Evolutionary conservation across 768 basidiomycete genomes (phyloP), one percentile per base, ranked within the genome.

Genomic region (Stropharia rugosoannulata): DNA sequence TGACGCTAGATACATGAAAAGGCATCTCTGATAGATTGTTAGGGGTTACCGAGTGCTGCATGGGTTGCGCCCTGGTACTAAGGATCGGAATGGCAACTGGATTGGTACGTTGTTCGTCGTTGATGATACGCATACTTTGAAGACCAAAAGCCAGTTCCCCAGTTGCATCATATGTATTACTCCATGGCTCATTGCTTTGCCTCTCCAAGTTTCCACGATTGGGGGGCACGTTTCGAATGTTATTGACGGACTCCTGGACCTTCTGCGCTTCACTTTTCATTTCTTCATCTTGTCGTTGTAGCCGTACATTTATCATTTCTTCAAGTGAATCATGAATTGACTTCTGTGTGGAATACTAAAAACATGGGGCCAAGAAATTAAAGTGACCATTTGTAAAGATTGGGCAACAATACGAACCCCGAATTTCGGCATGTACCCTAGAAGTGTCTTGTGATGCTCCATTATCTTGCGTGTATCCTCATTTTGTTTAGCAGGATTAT

Each of bases 321-420:
- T 62, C 54, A 0, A 64, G 48, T 4, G 51, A 43, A 5, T 60
- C 57, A 42, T 62, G 63, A 22, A 64, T 58, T 4, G 59, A 52
- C 1, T 46, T 25, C 3, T 59, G 57, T 10, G 27, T 41, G 9
- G 47, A 40, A 29, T 47, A 44, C 63, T 59, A 22, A 22, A 22
- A 22, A 22, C 22, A 47, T 32, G 9, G 22, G 25, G 29, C 5
- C 19, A 15, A 9, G 16, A 32, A 1, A 45, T 43, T 8, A 29
- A 38, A 16, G 16, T 18, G 35, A 32, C 22, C n/a, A 40, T 5
- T 15, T n/a, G 16, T 11, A 9, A 29, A n/a, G 16, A 39, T 2
- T 9, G 35, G 43, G 5, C 48, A 37, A 11, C 2, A 48, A 16
- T 16, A 54, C 63, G 7, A 29, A 65, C 64, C 38, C 55, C 58